Evolutionary conservation across 2,329 filamentous ascomycete species (phyloP).

Genomic region (Scedosporium boydii): DNA sequence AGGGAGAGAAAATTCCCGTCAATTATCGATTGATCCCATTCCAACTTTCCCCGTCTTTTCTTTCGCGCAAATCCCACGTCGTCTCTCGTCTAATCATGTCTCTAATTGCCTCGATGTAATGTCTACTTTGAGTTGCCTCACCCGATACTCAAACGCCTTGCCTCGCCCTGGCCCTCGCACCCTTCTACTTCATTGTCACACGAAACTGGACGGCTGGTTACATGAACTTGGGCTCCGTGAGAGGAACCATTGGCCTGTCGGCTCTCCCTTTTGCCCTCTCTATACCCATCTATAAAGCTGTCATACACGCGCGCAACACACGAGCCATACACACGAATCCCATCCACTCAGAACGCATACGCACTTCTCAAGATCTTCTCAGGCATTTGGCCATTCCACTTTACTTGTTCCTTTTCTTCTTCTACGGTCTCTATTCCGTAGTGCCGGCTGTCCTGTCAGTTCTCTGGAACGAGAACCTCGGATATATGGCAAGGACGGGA

Average conservation of each 20-base stretch:
- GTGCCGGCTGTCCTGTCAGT: neutral
- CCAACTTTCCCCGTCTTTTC: neutral
- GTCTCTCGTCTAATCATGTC: neutral
- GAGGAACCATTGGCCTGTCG: neutral
- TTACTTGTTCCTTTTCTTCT: neutral
- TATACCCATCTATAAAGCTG: neutral
- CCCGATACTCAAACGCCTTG: neutral
- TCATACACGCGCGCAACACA: neutral
- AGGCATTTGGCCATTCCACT: neutral
- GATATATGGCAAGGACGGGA: neutral
- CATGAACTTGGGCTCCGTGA: neutral
- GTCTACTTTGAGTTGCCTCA: neutral
- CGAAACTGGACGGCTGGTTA: neutral
- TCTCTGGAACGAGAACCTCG: neutral
- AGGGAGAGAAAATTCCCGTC: neutral
- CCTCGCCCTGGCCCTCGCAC: neutral
- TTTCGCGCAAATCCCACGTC: neutral
- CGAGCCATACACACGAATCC: no score
- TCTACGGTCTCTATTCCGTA: neutral
- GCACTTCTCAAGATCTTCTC: neutral
- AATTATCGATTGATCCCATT: neutral
- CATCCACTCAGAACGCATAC: neutral
- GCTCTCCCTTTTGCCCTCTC: neutral
- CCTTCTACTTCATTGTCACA: neutral
- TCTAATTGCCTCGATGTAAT: neutral